Conservation (phyloP, 2,329 filamentous ascomycete genomes). For the Fusarium chuoi region DNA sequence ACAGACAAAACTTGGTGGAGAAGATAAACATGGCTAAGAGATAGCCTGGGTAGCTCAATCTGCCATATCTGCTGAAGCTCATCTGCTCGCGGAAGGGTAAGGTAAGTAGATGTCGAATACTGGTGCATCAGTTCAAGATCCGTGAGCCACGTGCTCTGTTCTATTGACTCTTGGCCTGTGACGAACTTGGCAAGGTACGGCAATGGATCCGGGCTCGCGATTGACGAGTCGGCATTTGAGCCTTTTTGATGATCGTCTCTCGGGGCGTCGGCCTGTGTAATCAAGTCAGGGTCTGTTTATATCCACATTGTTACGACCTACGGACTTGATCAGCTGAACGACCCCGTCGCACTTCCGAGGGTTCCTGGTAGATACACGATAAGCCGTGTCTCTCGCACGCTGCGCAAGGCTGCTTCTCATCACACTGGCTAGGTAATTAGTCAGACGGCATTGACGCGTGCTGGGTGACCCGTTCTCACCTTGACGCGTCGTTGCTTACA, state of each 20-base stretch:
- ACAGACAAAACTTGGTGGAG: conserved; percentile 49
- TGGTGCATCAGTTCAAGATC: conserved; percentile 53
- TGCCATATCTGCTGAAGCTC: conserved; percentile 47
- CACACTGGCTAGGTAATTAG: conserved; percentile 48
- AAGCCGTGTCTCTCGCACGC: conserved; percentile 51
- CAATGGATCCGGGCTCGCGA: conserved; percentile 25
- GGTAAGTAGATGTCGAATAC: conserved; percentile 45
- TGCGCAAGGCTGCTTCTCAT: conserved; percentile 51
- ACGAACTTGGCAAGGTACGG: conserved; percentile 41
- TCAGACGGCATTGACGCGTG: background rate
- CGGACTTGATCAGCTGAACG: background rate
- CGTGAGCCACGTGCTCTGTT: conserved; percentile 44
- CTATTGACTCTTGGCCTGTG: conserved; percentile 22
- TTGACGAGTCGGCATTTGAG: background rate
- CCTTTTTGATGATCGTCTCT: background rate
- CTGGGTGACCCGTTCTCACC: conserved; percentile 29
- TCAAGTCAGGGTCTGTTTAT: background rate
- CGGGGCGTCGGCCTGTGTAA: background rate
- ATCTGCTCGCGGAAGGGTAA: conserved; percentile 46
- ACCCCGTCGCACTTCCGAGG: conserved; percentile 5
- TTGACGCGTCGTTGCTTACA: conserved; percentile 53
- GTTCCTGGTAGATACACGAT: conserved; percentile 45
- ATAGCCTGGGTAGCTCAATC: conserved; percentile 41
- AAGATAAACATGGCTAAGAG: conserved; percentile 43
- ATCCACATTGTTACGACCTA: background rate